phyloP scores from a whole-genome alignment of 805 yeast species.

The Metschnikowia chrysomelidarum region DNA sequence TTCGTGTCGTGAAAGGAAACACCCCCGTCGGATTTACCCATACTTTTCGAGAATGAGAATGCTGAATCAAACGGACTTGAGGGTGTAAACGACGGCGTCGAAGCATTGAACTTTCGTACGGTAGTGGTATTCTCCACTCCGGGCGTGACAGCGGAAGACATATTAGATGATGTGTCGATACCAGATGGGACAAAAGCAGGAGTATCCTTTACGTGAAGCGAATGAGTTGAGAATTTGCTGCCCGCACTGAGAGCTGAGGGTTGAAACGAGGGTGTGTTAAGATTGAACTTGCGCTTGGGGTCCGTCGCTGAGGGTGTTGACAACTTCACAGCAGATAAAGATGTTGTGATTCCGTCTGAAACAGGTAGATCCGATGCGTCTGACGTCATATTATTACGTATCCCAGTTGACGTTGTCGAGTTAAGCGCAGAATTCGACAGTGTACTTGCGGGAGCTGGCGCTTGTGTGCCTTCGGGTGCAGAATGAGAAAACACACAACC shows the following conservation, averaged over 20 bases:
- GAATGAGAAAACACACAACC: conserved; percentile 76
- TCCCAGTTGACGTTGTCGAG: conserved; percentile 4
- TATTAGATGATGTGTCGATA: conserved; percentile 12
- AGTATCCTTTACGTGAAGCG: conserved; percentile 48
- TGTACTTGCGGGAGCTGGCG: conserved; percentile 7
- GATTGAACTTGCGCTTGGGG: conserved; percentile 31
- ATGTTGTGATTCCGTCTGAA: conserved; percentile 4
- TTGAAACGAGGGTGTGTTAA: conserved; percentile 44
- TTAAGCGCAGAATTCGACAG: conserved; percentile 4
- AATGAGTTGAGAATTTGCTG: conserved; percentile 43
- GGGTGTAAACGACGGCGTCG: conserved; percentile 43
- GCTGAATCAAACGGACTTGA: conserved; percentile 17
- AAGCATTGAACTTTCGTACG: conserved; percentile 31
- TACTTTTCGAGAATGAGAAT: conserved; percentile 7
- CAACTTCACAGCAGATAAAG: conserved; percentile 18
- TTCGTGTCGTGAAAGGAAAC: conserved; percentile 11
- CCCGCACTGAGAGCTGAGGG: conserved; percentile 32
- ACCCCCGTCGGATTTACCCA: conserved; percentile 8
- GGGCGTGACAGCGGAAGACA: conserved; percentile 5
- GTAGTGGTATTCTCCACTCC: conserved; percentile 14
- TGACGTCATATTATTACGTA: conserved; percentile 43
- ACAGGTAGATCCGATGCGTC: conserved; percentile 9
- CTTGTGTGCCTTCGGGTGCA: conserved; percentile 12
- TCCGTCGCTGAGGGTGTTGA: conserved; percentile 10
- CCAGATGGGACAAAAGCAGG: conserved; percentile 51